Percentiles rank a stretch among this genome's conserved stretches.
Evolutionary conservation across 1,284 basidiomycete species (phyloP).

Genomic region (Trametes sp.): DNA sequence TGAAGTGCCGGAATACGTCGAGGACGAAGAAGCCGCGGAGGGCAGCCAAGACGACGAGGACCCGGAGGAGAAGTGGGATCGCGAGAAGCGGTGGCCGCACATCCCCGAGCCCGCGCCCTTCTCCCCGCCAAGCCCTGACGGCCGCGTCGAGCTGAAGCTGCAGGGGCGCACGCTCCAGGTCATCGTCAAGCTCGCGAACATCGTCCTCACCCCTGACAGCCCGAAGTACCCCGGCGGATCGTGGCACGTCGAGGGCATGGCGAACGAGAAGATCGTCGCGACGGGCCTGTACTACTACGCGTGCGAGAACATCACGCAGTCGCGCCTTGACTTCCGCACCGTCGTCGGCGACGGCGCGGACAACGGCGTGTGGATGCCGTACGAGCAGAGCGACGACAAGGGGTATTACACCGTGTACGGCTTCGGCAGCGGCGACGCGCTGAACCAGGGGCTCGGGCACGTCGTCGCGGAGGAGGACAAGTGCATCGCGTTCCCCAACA

Average conservation of each 20-base stretch:
- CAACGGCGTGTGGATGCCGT: slow-evolving; percentile 7
- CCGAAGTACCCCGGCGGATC: slow-evolving; percentile 43
- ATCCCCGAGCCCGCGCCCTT: slow-evolving; percentile 20
- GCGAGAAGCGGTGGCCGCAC: slow-evolving; percentile 18
- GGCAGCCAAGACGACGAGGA: background rate
- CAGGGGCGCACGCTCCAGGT: slow-evolving; percentile 48
- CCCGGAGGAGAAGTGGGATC: slow-evolving; percentile 21
- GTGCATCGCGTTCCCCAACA: slow-evolving; percentile 22
- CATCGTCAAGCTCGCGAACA: slow-evolving; percentile 60
- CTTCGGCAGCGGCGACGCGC: background rate
- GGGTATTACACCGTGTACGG: slow-evolving; percentile 13
- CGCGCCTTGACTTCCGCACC: slow-evolving; percentile 26
- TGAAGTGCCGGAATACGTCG: background rate
- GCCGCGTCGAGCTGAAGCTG: slow-evolving; percentile 20
- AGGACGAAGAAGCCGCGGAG: background rate
- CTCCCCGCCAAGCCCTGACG: slow-evolving; percentile 4
- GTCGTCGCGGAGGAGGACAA: slow-evolving; percentile 16
- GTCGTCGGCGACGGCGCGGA: slow-evolving; percentile 8
- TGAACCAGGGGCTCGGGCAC: slow-evolving; percentile 24
- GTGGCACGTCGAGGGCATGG: slow-evolving; percentile 49
- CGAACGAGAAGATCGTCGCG: slow-evolving; percentile 57
- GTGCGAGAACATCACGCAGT: slow-evolving; percentile 30
- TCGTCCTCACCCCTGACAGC: slow-evolving; percentile 54
- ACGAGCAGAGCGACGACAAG: slow-evolving; percentile 15
- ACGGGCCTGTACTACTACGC: slow-evolving; percentile 49